A percentile compares a stretch with the other conserved stretches of the same genome.
Evolutionary conservation across 805 yeast genomes (phyloP).

Genomic region (Candida anglica): DNA sequence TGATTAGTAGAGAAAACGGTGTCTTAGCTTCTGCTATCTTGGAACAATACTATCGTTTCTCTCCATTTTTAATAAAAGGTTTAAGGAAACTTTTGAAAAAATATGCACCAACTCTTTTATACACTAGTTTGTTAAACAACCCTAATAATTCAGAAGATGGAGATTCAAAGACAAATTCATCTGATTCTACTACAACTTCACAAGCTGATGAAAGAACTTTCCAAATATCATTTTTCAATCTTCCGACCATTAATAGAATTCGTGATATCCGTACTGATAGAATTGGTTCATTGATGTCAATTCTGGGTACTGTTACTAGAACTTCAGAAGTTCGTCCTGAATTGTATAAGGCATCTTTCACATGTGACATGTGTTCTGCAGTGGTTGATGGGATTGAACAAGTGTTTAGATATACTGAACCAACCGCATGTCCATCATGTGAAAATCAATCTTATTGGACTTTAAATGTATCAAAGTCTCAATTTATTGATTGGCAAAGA

Average conservation of each 20-base stretch:
- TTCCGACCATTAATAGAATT: slow-evolving; percentile 78
- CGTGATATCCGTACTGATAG: slow-evolving; percentile 88
- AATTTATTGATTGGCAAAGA: slow-evolving; percentile 94
- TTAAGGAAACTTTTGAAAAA: slow-evolving; percentile 67
- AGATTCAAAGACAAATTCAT: slow-evolving; percentile 24
- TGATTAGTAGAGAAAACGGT: slow-evolving; percentile 73
- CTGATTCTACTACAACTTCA: slow-evolving; percentile 40
- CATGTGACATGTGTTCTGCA: slow-evolving; percentile 85
- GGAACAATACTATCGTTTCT: slow-evolving; percentile 89
- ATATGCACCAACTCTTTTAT: slow-evolving; percentile 65
- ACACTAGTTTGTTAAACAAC: slow-evolving; percentile 40
- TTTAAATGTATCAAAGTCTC: slow-evolving; percentile 75
- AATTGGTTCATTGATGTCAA: slow-evolving; percentile 78
- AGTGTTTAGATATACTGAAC: slow-evolving; percentile 89
- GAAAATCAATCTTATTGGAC: slow-evolving; percentile 86
- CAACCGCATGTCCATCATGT: slow-evolving; percentile 88
- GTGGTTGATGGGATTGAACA: slow-evolving; percentile 88
- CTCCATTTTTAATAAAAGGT: slow-evolving; percentile 78
- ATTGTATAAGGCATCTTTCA: slow-evolving; percentile 77
- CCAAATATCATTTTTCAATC: slow-evolving; percentile 83
- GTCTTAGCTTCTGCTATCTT: slow-evolving; percentile 84
- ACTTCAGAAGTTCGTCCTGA: slow-evolving; percentile 97
- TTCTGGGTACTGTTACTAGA: slow-evolving; percentile 93
- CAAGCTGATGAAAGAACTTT: slow-evolving; percentile 67
- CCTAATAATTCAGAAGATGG: slow-evolving; percentile 24